These are phyloP conservation scores for Cudoniella acicularis DNA, from an alignment of 495 filamentous ascomycete species.

Conservation along the genomic window DNA sequence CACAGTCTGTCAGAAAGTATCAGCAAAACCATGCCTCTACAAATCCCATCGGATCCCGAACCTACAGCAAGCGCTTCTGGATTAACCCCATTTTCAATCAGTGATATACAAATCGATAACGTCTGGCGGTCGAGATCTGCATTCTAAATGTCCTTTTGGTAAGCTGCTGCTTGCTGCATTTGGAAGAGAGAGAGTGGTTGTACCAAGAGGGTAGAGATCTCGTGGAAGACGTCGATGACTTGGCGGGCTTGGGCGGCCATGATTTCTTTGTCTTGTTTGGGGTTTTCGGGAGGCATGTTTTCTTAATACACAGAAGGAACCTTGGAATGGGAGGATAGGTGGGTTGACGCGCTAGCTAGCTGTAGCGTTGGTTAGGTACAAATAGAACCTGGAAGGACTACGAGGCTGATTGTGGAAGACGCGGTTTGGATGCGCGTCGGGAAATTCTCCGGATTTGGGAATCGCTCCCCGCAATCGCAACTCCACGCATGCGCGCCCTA, in stretches of 20 bases:
- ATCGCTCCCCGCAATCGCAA: background rate
- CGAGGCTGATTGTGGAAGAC: background rate
- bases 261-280: slow-evolving; percentile 17
- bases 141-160: slow-evolving; percentile 63
- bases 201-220: slow-evolving; percentile 88
- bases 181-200: no score
- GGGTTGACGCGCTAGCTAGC: background rate
- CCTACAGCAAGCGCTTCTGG: slow-evolving; percentile 91
- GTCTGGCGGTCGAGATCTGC: slow-evolving; percentile 86
- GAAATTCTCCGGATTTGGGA: background rate
- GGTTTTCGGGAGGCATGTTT: background rate
- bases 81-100: slow-evolving; percentile 96
- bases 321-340: background rate
- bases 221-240: slow-evolving; percentile 91
- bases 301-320: no score
- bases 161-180: no score
- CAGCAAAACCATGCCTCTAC: slow-evolving; percentile 1
- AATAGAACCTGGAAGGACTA: background rate
- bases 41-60: slow-evolving; percentile 6
- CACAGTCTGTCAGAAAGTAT: slow-evolving; percentile 48
- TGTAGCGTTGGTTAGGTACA: background rate
- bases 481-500: no score
- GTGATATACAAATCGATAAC: slow-evolving; percentile 87
- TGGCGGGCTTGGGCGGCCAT: slow-evolving; percentile 61
- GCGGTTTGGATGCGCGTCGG: background rate